A percentile compares a stretch with the other conserved stretches of the same genome.
Evolutionary conservation across 306 rosid genomes (phyloP).

Genomic region (Delonix regia): DNA sequence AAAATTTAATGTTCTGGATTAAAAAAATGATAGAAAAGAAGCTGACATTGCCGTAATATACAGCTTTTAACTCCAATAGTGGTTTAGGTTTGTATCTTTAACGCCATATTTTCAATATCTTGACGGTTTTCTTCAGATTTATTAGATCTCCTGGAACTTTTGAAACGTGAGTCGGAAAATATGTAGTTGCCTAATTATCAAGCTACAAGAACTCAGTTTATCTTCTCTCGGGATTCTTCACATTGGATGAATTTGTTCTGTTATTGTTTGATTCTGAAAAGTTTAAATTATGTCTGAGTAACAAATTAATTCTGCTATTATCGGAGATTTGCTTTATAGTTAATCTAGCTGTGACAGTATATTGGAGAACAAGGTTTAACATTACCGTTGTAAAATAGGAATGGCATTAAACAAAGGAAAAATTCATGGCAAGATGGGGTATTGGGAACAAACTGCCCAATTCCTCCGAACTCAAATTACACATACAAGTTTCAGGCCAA

Average conservation of each 20-base stretch:
- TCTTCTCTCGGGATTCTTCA: background rate
- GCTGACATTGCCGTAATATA: conserved; percentile 4
- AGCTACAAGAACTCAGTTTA: background rate
- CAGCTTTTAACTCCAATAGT: background rate
- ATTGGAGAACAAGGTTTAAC: conserved; percentile 23
- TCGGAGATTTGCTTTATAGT: background rate
- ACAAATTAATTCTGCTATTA: background rate
- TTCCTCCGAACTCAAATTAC: conserved; percentile 84
- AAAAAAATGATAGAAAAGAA: background rate
- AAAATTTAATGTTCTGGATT: background rate
- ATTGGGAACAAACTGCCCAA: conserved; percentile 89
- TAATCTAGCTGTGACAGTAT: background rate
- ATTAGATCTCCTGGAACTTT: background rate
- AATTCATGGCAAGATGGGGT: conserved; percentile 99
- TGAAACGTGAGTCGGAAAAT: background rate
- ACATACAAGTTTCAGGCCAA: conserved; percentile 89
- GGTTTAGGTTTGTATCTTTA: background rate
- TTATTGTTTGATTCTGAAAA: background rate
- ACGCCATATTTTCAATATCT: background rate
- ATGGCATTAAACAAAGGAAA: conserved; percentile 96
- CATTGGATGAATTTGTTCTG: background rate
- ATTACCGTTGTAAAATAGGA: conserved; percentile 54
- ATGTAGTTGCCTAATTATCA: background rate
- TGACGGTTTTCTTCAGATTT: background rate
- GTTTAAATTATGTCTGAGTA: background rate